Evolutionary conservation across 1,284 basidiomycete species (phyloP), one percentile per base, ranked within the genome.

Genomic region (Ceratobasidium sp.): DNA sequence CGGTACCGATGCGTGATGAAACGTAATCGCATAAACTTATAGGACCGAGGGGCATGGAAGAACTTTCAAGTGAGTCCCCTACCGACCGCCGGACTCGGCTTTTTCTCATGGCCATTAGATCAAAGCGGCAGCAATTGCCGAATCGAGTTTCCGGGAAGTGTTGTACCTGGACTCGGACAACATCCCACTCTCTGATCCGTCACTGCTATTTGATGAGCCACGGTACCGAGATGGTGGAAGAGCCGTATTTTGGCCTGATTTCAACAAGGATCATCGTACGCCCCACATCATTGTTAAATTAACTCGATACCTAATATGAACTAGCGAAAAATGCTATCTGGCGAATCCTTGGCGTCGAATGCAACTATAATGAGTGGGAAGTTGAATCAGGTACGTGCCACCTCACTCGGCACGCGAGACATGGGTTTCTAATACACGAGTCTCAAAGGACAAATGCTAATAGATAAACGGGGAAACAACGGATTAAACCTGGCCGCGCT

Each of bases 201-300:
- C 76, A 2, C 76, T 78, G 69, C 77, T 82, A 6, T 82, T 83
- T 73, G 73, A 76, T 35, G 75, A 79, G 1, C 71, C 75, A 0
- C 49, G 75, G 2, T 82, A 82, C 74, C 69, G 69, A 15, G 70
- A 75, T n/a, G 80, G 78, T 7, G 73, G 77, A 13, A 57, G 72
- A 12, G 78, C 79, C 0, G 82, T 79, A 31, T 82, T 83, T 71
- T 83, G 82, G 82, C 81, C 82, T 13, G 81, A 82, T 71, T 74
- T 82, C 50, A 79, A 77, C 50, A 81, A 80, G 69, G 81, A 82
- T 69, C 78, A 81, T 62, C 78, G 80, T 80, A 56, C 72, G 80
- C 75, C 3, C 13, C 12, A 42, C 31, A 13, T 40, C 31, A 31
- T 29, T 4, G 20, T 13, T n/a, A 40, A 13, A 52, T 15, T 25